Evolutionary conservation across 192 early-diverging fungal genomes (phyloP), one percentile per base, ranked within the genome.

Genomic region (Spinellus fusiger): DNA sequence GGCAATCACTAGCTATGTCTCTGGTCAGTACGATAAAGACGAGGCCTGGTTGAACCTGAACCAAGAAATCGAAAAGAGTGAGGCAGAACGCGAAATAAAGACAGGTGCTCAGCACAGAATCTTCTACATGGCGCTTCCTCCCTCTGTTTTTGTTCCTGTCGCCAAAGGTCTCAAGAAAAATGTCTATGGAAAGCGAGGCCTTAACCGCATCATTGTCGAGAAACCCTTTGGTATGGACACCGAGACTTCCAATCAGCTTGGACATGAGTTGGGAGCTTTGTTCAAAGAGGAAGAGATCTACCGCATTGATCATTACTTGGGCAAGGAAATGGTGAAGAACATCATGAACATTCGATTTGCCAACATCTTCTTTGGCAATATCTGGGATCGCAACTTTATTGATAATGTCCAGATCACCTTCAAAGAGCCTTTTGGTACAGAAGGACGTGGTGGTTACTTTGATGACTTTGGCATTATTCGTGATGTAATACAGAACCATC

Each of bases 281-380:
- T 95, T 87, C 81, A 64, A 79, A 44, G 93, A 95, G 60, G 81
- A 93, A 58, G 91, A 97, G 86, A 89, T 96, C 52, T 94, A 92
- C 79, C 85, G 94, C 54, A 96, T 97, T 52, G 95, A 97, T 69
- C 95, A 97, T 75, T 97, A 97, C 69, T 76, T 97, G 38, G 94
- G 94, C 53, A 97, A 97, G 77, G 94, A 97, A 64, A 93, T 97
- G 90, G 93, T 93, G 67, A 95, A 95, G 80, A 94, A 94, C 77
- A 80, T 95, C 54, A 86, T 94, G 78, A 85, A 87, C 6, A 73
- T 97, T 56, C 83, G 94, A 54, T 95, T 97, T 66, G 68, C 89
- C 57, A 95, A 94, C 76, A 77, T 88, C 13, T 89, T 95, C 66
- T 93, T 94, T 70, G 84, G 87, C 59, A 80, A 86, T 7, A 80